Percentiles rank a stretch among this genome's conserved stretches.
phyloP scores from a whole-genome alignment of 169 alveolate species.

The Babesia divergens region DNA sequence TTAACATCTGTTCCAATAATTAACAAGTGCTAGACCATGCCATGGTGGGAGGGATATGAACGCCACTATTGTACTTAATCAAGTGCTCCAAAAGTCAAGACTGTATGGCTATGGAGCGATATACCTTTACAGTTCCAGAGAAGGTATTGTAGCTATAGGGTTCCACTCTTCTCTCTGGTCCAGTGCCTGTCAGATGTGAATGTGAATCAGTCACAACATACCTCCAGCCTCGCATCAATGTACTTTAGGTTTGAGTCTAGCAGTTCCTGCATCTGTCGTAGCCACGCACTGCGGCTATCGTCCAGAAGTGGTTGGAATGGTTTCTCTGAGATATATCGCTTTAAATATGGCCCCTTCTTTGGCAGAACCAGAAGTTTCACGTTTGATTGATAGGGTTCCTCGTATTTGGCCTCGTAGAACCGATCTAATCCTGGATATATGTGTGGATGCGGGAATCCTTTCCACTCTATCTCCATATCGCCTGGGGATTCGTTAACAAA shows the following conservation, averaged over 20 bases:
- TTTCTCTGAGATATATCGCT: slow-evolving; percentile 2
- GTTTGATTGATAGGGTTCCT: not conserved
- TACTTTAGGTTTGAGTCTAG: not conserved
- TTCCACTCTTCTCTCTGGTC: not conserved
- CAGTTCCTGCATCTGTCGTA: not conserved
- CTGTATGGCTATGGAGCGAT: no score
- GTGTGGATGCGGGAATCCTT: slow-evolving; percentile 53
- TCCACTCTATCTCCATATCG: no score
- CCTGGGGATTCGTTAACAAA: no score
- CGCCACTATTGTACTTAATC: no score
- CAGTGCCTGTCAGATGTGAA: not conserved
- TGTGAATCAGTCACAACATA: not conserved
- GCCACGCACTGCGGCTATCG: not conserved
- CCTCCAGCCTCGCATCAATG: not conserved
- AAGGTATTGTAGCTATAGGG: not conserved
- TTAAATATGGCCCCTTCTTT: slow-evolving; percentile 19
- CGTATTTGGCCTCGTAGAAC: slow-evolving; percentile 25
- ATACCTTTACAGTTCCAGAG: not conserved
- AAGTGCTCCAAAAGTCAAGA: no score
- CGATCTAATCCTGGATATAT: slow-evolving; percentile 1
- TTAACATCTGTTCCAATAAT: no score
- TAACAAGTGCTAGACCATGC: no score
- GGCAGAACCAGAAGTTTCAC: not conserved
- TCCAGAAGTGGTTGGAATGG: not conserved
- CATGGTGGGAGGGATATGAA: no score